A percentile compares a stretch with the other conserved stretches of the same genome.
Conservation (phyloP, 2,329 filamentous ascomycete genomes). For the Lojkania enalia region DNA sequence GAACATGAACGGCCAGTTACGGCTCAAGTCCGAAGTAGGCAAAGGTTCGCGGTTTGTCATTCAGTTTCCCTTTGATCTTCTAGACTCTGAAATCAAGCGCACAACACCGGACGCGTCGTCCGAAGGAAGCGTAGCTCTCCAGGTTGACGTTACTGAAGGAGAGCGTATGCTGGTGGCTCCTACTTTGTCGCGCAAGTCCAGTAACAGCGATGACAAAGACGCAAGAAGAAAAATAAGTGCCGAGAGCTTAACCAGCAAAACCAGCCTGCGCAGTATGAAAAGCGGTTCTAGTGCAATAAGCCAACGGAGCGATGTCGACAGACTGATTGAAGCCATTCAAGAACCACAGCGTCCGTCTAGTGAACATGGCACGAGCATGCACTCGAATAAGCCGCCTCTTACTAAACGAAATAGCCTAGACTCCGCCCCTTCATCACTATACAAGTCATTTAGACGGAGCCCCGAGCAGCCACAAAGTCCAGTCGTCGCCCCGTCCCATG, state of each 20-base stretch:
- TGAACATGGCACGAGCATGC: constrained; percentile 25
- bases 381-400: constrained; percentile 27
- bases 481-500: constrained; percentile 28
- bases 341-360: constrained; percentile 51
- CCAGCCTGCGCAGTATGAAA: constrained; percentile 43
- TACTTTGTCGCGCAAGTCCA: constrained; percentile 27
- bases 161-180: constrained; percentile 65
- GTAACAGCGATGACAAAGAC: constrained; percentile 12
- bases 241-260: constrained; percentile 55
- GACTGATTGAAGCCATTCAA: constrained; percentile 72
- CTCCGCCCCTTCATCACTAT: too few relatives aligned
- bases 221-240: constrained; percentile 37
- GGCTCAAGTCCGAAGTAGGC: constrained; percentile 80
- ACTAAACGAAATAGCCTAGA: constrained; percentile 35
- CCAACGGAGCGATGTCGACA: constrained; percentile 65
- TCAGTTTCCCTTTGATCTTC: constrained; percentile 73
- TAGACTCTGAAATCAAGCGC: constrained; percentile 40
- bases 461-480: too few relatives aligned
- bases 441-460: too few relatives aligned
- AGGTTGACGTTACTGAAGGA: constrained; percentile 38
- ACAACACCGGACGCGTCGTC: constrained; percentile 12
- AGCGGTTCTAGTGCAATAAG: constrained; percentile 47
- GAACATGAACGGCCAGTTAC: constrained; percentile 89
- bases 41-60: constrained; percentile 83
- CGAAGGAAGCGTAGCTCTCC: constrained; percentile 27